Evolutionary conservation across 441 rosid genomes (phyloP), one percentile per base, ranked within the genome.

Genomic region (Euphorbia schlechtendalii): DNA sequence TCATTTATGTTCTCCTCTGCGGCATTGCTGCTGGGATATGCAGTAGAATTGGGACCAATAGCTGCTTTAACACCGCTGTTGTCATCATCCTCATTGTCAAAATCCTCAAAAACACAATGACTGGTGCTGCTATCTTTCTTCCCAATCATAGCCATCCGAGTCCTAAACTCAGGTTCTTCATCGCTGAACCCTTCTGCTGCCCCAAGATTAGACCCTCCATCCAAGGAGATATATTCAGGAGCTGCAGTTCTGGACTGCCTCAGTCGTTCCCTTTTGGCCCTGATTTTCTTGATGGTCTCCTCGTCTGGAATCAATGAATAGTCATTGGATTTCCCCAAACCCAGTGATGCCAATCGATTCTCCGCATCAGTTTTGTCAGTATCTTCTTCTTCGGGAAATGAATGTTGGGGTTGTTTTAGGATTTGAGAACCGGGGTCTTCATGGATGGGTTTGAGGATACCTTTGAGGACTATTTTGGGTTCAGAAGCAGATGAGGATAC

Each of bases 161-260:
- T 84, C 32, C 69, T 81, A 74, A 83, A 84, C 70, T 87, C 96
- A 0, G 80, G 87, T 65, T 93, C 98, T 45, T 87, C 97, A 48
- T 93, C 98, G 17, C 99, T 90, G 60, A 83, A 69, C 17, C 75
- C 90, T 64, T 83, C 95, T 2, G 63, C 65, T 32, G 78, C 77
- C 9, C 81, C 78, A 55, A 73, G 86, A 56, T 73, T 84, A 64
- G 74, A 63, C 12, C 78, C 73, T 56, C 84, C 81, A 40, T 88
- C 95, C 72, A 93, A 68, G 0, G 95, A 77, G 25, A 93, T 90
- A 66, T 80, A 90, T 78, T 90, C 97, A 8, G 96, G 84, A 11
- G 88, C 88, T 3, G 87, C 74, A 5, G 76, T 71, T 53, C 86
- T 71, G 1, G 97, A 82, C 64, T 82, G 85, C 72, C 90, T 79